phyloP scores from a whole-genome alignment of 176 grass and related monocot species.

The Cenchrus purpureus region DNA sequence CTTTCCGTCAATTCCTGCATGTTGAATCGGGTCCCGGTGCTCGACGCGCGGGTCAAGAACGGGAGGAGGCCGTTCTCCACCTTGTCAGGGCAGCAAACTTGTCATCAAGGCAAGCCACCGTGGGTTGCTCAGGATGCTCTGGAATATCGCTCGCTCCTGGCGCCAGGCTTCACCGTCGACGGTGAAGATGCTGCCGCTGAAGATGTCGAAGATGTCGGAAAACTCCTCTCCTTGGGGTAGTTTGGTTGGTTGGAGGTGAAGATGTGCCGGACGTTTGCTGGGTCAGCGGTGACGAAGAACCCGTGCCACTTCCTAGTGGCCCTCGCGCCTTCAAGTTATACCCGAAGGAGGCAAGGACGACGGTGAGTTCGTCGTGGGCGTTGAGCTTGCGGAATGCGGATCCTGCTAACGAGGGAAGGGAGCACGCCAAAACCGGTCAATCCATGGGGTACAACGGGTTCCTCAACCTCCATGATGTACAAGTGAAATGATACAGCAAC shows the following conservation, averaged over 20 bases:
- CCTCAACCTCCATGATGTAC: background rate
- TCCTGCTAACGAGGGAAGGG: background rate
- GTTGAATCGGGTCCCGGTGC: background rate
- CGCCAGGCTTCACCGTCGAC: conserved; percentile 37
- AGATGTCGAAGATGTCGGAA: conserved; percentile 31
- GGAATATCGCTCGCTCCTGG: conserved; percentile 13
- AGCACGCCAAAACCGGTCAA: background rate
- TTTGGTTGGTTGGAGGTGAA: conserved; percentile 40
- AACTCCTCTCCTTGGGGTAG: conserved; percentile 43
- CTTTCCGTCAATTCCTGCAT: conserved; percentile 43
- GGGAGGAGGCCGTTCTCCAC: background rate
- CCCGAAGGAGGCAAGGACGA: background rate
- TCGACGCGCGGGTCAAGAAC: background rate
- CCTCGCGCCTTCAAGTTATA: background rate
- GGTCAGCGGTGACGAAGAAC: conserved; percentile 22
- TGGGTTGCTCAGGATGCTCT: background rate
- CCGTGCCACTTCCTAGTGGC: background rate
- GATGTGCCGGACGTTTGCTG: conserved; percentile 43
- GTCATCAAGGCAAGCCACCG: background rate
- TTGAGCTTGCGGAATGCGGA: background rate
- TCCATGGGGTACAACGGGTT: background rate
- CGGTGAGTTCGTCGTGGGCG: background rate
- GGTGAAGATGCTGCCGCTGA: conserved; percentile 40
- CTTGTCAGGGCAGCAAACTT: background rate
- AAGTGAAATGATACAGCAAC: background rate